Percentiles rank a stretch among this genome's conserved stretches.
phyloP scores from a whole-genome alignment of 2,329 filamentous ascomycete genomes.

The Periconia sp. region DNA sequence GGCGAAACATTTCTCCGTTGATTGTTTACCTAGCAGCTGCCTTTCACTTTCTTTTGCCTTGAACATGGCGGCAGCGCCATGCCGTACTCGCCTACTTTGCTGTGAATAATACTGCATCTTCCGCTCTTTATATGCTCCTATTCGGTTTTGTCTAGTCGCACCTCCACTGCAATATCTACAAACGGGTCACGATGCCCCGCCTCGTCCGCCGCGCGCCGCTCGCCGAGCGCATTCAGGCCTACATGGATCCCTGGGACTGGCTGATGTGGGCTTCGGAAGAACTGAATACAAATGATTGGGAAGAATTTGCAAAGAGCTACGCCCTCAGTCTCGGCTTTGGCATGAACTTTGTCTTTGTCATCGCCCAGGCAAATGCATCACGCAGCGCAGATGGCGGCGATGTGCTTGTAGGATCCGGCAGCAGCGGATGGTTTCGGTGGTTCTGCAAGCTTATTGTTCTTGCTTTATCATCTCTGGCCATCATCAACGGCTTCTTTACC shows the following conservation, averaged over 20 bases:
- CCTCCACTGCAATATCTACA: neutral
- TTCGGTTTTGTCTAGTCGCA: slow-evolving; percentile 1
- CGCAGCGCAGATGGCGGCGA: slow-evolving; percentile 67
- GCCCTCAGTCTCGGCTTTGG: slow-evolving; percentile 76
- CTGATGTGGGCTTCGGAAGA: slow-evolving; percentile 91
- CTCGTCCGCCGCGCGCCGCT: slow-evolving; percentile 83
- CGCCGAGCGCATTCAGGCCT: slow-evolving; percentile 77
- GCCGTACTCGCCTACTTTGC: slow-evolving; percentile 24
- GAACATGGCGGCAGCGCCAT: slow-evolving; percentile 22
- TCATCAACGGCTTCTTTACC: slow-evolving; percentile 79
- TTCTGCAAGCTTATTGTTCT: slow-evolving; percentile 74
- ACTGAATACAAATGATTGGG: slow-evolving; percentile 89
- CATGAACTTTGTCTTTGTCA: slow-evolving; percentile 79
- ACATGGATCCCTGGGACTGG: slow-evolving; percentile 87
- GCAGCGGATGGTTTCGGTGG: slow-evolving; percentile 72
- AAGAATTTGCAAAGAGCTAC: slow-evolving; percentile 75
- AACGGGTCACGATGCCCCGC: slow-evolving; percentile 65
- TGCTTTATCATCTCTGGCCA: slow-evolving; percentile 69
- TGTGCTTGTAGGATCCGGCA: slow-evolving; percentile 70
- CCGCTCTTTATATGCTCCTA: neutral
- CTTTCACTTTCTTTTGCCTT: slow-evolving; percentile 8
- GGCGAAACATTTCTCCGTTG: slow-evolving; percentile 24
- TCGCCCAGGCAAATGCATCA: slow-evolving; percentile 75
- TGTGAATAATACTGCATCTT: neutral
- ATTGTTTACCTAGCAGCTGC: slow-evolving; percentile 15